A percentile compares a stretch with the other conserved stretches of the same genome.
Conservation (phyloP, 768 basidiomycete species). For the Kwoniella pini region DNA sequence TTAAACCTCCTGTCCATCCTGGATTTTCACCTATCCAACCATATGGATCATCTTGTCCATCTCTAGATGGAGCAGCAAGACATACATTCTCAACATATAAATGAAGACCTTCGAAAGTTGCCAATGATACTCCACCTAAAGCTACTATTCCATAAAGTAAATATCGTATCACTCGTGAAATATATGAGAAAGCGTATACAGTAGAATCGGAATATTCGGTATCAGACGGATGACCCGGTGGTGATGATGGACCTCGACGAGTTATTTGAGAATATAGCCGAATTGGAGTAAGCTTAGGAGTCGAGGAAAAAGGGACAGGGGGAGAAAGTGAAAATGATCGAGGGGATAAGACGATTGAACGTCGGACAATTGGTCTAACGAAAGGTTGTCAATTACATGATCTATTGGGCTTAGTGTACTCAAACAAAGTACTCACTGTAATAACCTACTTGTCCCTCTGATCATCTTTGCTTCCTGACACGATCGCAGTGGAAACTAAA, state of each 20-base stretch:
- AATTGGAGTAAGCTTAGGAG: background rate
- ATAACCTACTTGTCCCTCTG: no score
- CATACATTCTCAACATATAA: conserved; percentile 33
- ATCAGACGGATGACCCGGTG: conserved; percentile 8
- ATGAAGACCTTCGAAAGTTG: conserved; percentile 34
- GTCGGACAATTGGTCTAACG: no score
- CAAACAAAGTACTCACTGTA: no score
- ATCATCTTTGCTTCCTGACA: no score
- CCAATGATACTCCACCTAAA: conserved; percentile 17
- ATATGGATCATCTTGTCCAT: conserved; percentile 27
- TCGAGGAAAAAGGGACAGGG: background rate
- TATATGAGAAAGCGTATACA: conserved; percentile 44
- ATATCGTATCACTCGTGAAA: conserved; percentile 38
- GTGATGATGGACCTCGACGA: conserved; percentile 6
- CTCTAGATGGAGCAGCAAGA: conserved; percentile 23
- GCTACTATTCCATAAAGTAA: conserved; percentile 33
- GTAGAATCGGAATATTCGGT: conserved; percentile 45
- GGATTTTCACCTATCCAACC: conserved; percentile 47
- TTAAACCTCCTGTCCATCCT: conserved; percentile 45
- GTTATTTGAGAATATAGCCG: conserved; percentile 4
- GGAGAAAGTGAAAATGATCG: no score
- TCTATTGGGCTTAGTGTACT: no score
- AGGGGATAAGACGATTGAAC: no score
- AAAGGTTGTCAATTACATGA: no score
- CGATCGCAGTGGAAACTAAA: no score